Evolutionary conservation across 306 rosid genomes (phyloP), one percentile per base, ranked within the genome.

Genomic region (Cicer judaicum): DNA sequence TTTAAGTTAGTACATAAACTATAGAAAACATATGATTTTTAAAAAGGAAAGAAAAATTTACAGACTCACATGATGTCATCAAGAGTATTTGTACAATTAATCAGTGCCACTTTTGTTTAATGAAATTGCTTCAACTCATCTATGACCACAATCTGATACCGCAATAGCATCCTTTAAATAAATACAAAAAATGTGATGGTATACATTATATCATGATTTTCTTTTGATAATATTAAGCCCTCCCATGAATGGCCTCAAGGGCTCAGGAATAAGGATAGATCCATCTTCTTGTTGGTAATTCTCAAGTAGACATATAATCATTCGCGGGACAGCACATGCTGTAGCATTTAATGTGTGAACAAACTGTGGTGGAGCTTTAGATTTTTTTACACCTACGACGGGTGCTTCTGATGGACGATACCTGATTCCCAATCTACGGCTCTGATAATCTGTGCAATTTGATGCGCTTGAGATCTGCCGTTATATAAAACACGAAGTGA

Each of bases 261-360:
- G 88, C 83, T 89, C 89, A 1, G 98, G 98, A 38, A 92, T 84
- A 70, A 84, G 68, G 47, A 90, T 87, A 42, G 89, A 85, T 21
- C 98, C 98, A 42, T 90, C 95, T 87, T 90, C 89, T 85, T 87
- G 96, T 82, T 92, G 96, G 85, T 88, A 84, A 84, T 87, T 90
- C 81, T 92, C 98, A 14, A 93, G 92, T 74, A 91, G 74, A 68
- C 98, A 89, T 42, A 93, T 72, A 57, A 93, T 88, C 98, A 93
- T 91, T 57, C 94, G 85, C 0, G 97, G 97, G 34, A 89, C 89
- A 2, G 97, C 98, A 85, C 98, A 91, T 9, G 98, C 98, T 11
- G 98, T 93, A 38, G 98, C 98, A 65, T 93, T 93, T 73, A 93
- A 78, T 1, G 98, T 93, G 84, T 93, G 98, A 56, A 89, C 96